Evolutionary conservation across 257 asterid species (phyloP), one percentile per base, ranked within the genome.

Genomic region (Solanum boliviense): DNA sequence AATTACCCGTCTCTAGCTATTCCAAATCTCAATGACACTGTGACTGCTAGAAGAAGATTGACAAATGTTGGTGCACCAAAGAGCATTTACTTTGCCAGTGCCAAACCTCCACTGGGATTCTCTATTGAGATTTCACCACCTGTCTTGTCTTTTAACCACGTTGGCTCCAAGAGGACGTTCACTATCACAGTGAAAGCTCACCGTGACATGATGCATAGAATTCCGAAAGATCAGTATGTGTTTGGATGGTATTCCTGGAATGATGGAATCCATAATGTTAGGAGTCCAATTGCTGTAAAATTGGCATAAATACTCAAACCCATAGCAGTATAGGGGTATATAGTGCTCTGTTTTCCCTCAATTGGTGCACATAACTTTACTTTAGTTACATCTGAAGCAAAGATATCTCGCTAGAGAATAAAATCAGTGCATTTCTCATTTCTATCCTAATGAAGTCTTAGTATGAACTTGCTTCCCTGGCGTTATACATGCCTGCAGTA

Each of bases 1-100:
- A 96, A 96, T 74, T 96, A 94, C 70, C 99, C 99, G 1, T 94
- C 99, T 7, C 87, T 95, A 18, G 94, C 98, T 12, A 89, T 96
- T 87, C 97, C 98, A 1, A 71, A 85, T 20, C 95, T 96, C 87
- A 90, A 89, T 13, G 92, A 90, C 41, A 75, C 91, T 1, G 91
- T 91, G 75, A 90, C 92, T 9, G 89, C 91, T 16, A 88, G 79
- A 56, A 94, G 99, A 89, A 94, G 94, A 9, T 94, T 95, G 31
- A 95, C 98, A 5, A 95, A 94, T 38, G 98, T 96, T 60, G 98
- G 98, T 60, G 46, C 91, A 75, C 34, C 91, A 1, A 83, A 46
- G 84, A 93, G 97, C 73, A 82, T 92, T 5, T 97, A 95, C 87
- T 93, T 91, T 60, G 93, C 91, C 20, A 92, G 94, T 16, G 88